Base-by-base conservation (phyloP, 1,139 yeast genomes). In the Taphrina confusa region DNA sequence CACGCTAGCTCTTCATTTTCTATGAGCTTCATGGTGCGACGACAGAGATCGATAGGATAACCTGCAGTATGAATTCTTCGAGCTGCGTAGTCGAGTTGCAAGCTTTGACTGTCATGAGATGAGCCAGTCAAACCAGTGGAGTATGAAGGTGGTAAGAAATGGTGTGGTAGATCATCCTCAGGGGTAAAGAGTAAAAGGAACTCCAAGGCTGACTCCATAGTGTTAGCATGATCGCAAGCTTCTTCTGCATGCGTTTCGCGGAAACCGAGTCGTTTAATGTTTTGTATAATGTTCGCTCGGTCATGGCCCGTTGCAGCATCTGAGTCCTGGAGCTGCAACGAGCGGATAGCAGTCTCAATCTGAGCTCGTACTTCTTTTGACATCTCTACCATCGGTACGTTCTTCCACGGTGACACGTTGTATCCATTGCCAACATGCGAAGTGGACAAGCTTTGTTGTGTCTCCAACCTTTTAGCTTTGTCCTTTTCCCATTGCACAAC, bases 91-190 rank as follows among this genome's bases (percentile, higher is more conserved):
- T 83, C 82, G 36, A 72, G 68, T 45, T 75, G 70, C 40, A 78
- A 61, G 2, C 74, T 65, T 47, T 68, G 69, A 6, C 74, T 66
- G 18, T 57, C 57, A 22, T 56, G 61, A 9, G 31, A 23, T 11
- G 71, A 70, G 0, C 74, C 72, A 6, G 71, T 67, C 25, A 70
- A 66, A 1, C 74, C 74, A 1, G 71, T 65, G 39, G 67, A 65
- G 36, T 71, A 61, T 31, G 64, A 57, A 18, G 65, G 80, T 78
- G 31, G 78, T 70, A 69, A 80, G 80, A 55, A 79, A 71, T 18
- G 68, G 12, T 66, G 66, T 0, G 98, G 98, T 46, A 92, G 74
- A 69, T 92, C 98, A 69, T 90, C 97, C 68, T 91, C 97, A 4
- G 58, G 58, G 4, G 49, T 46, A 36, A 42, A 36, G 5, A 54